Evolutionary conservation across 352 stramenopile species (phyloP).

Genomic region (Globisporangium echinulatum): DNA sequence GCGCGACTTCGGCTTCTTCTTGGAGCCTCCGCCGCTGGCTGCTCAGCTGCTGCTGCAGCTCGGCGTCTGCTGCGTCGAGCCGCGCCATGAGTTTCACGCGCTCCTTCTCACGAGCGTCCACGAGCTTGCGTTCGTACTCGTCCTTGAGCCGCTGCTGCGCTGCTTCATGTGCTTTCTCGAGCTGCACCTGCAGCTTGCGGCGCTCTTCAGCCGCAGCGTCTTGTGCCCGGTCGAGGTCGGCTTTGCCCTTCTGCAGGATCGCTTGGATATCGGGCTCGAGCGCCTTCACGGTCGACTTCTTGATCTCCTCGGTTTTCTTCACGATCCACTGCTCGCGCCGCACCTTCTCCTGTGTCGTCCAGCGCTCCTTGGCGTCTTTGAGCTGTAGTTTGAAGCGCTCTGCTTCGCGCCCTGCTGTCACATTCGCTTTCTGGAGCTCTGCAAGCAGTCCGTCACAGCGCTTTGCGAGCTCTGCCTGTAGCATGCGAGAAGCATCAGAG

Average conservation of each 20-base stretch:
- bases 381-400: slow-evolving; percentile 70
- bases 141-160: slow-evolving; percentile 53
- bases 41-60: slow-evolving; percentile 77
- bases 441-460: slow-evolving; percentile 69
- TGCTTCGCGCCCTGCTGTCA: slow-evolving; percentile 27
- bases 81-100: slow-evolving; percentile 57
- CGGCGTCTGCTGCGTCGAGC: slow-evolving; percentile 66
- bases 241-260: slow-evolving; percentile 72
- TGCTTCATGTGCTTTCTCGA: slow-evolving; percentile 54
- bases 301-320: slow-evolving; percentile 84
- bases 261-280: slow-evolving; percentile 77
- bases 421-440: slow-evolving; percentile 56
- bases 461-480: slow-evolving; percentile 49
- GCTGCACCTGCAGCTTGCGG: slow-evolving; percentile 37
- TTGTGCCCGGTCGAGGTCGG: slow-evolving; percentile 51
- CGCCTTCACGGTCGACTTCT: slow-evolving; percentile 74
- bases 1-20: slow-evolving; percentile 55
- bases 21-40: slow-evolving; percentile 60
- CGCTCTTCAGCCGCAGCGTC: slow-evolving; percentile 54
- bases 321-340: slow-evolving; percentile 73
- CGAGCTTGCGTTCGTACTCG: slow-evolving; percentile 62
- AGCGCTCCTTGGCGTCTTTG: slow-evolving; percentile 74
- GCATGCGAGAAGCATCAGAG: neutral
- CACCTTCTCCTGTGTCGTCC: slow-evolving; percentile 58
- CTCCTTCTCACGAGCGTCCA: slow-evolving; percentile 73